Evolutionary conservation across 352 stramenopile genomes (phyloP).

Genomic region (Albugo laibachii): DNA sequence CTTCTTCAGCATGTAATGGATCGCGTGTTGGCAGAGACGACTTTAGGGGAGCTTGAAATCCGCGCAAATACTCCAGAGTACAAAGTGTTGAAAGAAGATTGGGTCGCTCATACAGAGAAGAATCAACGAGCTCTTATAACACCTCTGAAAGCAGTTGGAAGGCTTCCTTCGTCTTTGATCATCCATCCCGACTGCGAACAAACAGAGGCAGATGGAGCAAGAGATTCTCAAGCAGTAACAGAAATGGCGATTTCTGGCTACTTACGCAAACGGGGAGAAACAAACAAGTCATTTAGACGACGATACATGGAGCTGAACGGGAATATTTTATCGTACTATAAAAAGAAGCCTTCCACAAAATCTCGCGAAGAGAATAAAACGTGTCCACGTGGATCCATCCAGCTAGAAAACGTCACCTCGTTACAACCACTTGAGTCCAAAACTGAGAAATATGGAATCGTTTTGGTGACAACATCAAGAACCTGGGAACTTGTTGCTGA

Average conservation of each 20-base stretch:
- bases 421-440: constrained; percentile 48
- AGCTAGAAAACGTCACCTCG: constrained; percentile 60
- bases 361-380: constrained; percentile 53
- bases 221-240: constrained; percentile 1
- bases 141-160: constrained; percentile 60
- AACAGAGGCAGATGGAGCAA: constrained; percentile 17
- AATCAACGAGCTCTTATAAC: constrained; percentile 68
- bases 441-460: constrained; percentile 48
- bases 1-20: constrained; percentile 55
- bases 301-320: constrained; percentile 74
- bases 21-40: constrained; percentile 60
- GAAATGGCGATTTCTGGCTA: constrained; percentile 31
- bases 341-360: constrained; percentile 70
- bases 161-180: constrained; percentile 49
- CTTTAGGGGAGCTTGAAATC: constrained; percentile 61
- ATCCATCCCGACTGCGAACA: constrained; percentile 25
- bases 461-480: constrained; percentile 50
- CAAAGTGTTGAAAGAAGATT: constrained; percentile 69
- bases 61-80: constrained; percentile 79
- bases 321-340: constrained; percentile 58
- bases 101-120: constrained; percentile 57
- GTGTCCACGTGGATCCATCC: constrained; percentile 46
- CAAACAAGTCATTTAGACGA: constrained; percentile 63
- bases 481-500: constrained; percentile 63
- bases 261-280: constrained; percentile 66